Conservation (phyloP, 2,329 filamentous ascomycete genomes). For the Colletotrichum spaethianum region DNA sequence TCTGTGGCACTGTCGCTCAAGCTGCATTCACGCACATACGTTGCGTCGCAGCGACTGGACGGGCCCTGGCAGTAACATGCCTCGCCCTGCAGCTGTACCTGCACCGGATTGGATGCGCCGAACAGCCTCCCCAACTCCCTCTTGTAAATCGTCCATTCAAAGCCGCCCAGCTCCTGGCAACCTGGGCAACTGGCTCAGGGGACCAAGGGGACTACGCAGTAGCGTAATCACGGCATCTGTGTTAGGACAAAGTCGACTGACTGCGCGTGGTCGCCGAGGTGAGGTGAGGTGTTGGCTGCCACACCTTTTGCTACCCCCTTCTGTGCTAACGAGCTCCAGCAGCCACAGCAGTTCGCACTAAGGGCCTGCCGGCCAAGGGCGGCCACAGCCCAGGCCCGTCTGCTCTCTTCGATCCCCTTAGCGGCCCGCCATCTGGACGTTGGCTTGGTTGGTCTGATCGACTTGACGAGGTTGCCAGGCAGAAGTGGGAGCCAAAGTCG, state of each 20-base stretch:
- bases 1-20: conserved; percentile 5
- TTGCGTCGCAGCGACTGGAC: conserved; percentile 18
- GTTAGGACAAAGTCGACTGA: not conserved
- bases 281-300: conserved; percentile 33
- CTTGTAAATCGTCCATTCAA: conserved; percentile 17
- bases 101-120: conserved; percentile 2
- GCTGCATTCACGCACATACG: conserved; percentile 8
- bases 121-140: conserved; percentile 10
- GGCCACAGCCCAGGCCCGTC: conserved; percentile 30
- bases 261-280: conserved; percentile 11
- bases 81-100: conserved; percentile 29
- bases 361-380: conserved; percentile 18
- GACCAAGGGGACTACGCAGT: not conserved
- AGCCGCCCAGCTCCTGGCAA: conserved; percentile 27
- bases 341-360: conserved; percentile 36
- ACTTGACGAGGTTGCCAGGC: conserved; percentile 17
- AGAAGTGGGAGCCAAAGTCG: conserved; percentile 3
- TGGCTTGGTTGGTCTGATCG: not conserved
- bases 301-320: conserved; percentile 16
- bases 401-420: conserved; percentile 9
- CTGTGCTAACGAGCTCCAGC: conserved; percentile 7
- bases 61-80: conserved; percentile 35
- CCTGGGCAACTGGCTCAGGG: conserved; percentile 14
- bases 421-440: conserved; percentile 16
- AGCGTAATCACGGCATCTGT: not conserved